Percentiles rank a stretch among this genome's conserved stretches.
phyloP scores from a whole-genome alignment of 192 early-diverging fungal species.

The Geosiphon pyriformis region DNA sequence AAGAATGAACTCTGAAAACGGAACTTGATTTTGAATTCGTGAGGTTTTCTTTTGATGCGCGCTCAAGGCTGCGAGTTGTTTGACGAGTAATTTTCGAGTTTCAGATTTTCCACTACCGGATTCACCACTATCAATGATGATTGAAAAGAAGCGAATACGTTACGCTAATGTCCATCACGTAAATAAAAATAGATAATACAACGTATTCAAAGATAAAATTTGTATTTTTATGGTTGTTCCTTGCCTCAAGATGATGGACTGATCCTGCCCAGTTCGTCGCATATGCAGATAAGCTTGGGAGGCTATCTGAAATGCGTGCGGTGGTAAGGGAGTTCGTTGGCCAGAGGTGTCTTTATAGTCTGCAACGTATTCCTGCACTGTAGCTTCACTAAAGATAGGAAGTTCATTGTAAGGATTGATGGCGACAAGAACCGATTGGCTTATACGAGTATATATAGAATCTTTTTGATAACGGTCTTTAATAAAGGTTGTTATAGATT shows the following conservation, averaged over 20 bases:
- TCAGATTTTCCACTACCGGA: constrained; percentile 86
- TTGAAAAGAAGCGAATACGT: background rate
- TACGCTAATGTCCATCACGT: constrained; percentile 8
- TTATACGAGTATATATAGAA: constrained; percentile 64
- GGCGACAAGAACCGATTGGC: constrained; percentile 62
- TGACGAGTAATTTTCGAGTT: constrained; percentile 56
- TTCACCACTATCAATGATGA: constrained; percentile 61
- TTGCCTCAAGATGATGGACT: constrained; percentile 85
- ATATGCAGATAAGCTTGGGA: constrained; percentile 85
- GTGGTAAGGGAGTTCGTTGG: constrained; percentile 45
- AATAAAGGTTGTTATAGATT: constrained; percentile 39
- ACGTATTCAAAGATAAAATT: too few relatives aligned
- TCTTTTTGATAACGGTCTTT: constrained; percentile 50
- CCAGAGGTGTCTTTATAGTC: constrained; percentile 61
- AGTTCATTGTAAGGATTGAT: constrained; percentile 60
- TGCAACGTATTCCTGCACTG: constrained; percentile 67
- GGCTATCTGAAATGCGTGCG: constrained; percentile 84
- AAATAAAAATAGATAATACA: background rate
- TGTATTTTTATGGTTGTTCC: too few relatives aligned
- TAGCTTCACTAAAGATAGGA: constrained; percentile 48
- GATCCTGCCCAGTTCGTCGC: constrained; percentile 80
- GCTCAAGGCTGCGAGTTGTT: constrained; percentile 63
- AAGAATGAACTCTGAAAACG: constrained; percentile 66
- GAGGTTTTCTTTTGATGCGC: constrained; percentile 64
- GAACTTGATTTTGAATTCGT: constrained; percentile 61